Percentiles rank a stretch among this genome's conserved stretches.
These are phyloP conservation scores for Oehlia diaphana DNA, from an alignment of 192 early-diverging fungal genomes.

Conservation along the genomic window DNA sequence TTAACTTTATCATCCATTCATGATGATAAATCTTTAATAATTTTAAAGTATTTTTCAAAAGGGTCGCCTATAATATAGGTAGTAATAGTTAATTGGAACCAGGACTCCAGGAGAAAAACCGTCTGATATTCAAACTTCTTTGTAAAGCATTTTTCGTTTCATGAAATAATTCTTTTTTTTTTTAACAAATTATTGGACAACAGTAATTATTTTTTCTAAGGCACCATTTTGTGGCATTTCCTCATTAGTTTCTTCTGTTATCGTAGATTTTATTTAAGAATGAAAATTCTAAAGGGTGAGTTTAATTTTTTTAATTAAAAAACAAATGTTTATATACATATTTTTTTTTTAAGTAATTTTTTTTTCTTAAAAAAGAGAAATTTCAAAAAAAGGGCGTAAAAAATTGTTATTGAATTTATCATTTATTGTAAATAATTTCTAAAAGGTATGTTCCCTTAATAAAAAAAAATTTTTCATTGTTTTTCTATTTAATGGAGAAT, in stretches of 20 bases:
- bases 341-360: background rate
- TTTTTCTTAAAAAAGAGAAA: background rate
- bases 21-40: constrained; percentile 1
- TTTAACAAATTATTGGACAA: constrained; percentile 16
- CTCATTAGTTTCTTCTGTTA: background rate
- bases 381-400: no score
- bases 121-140: constrained; percentile 4
- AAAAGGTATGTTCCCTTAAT: background rate
- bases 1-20: background rate
- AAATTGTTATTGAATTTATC: no score
- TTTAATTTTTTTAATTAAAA: background rate
- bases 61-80: constrained; percentile 4
- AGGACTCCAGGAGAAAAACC: no score
- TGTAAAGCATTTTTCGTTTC: background rate
- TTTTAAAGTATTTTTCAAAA: constrained; percentile 30
- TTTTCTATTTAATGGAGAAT: no score
- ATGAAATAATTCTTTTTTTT: constrained; percentile 17
- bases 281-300: background rate
- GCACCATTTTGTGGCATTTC: background rate
- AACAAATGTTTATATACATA: no score
- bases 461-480: no score
- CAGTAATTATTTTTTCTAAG: constrained; percentile 4
- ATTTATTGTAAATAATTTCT: no score
- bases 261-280: constrained; percentile 6
- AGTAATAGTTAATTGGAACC: no score